Conservation (phyloP, 2,329 filamentous ascomycete genomes). For the Calonectria fujianensis region DNA sequence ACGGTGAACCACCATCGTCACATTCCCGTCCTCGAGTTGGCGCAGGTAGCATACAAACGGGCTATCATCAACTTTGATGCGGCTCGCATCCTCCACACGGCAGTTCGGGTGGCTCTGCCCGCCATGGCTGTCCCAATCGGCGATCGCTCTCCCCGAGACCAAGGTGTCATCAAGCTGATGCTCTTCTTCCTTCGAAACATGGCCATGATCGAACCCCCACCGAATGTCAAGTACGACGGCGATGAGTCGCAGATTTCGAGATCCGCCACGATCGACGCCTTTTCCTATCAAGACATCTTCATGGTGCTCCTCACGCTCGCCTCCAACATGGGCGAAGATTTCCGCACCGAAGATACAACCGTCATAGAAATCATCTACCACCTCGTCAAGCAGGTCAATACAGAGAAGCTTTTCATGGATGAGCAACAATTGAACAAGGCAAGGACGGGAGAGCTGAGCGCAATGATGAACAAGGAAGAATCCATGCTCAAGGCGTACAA, state of each 20-base stretch:
- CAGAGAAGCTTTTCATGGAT: slow-evolving; percentile 89
- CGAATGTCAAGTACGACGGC: slow-evolving; percentile 84
- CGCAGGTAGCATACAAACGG: slow-evolving; percentile 92
- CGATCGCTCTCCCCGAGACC: slow-evolving; percentile 86
- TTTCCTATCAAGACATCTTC: slow-evolving; percentile 93
- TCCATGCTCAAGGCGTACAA: slow-evolving; percentile 87
- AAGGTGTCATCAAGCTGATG: slow-evolving; percentile 93
- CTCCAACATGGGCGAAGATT: slow-evolving; percentile 96
- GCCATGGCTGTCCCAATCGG: slow-evolving; percentile 87
- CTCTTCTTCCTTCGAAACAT: slow-evolving; percentile 94
- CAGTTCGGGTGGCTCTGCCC: slow-evolving; percentile 87
- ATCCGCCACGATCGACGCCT: slow-evolving; percentile 90
- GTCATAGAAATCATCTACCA: slow-evolving; percentile 95
- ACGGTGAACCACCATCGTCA: slow-evolving; percentile 96
- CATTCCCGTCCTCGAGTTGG: slow-evolving; percentile 89
- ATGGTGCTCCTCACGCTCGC: slow-evolving; percentile 89
- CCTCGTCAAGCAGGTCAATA: slow-evolving; percentile 90
- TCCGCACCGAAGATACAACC: slow-evolving; percentile 90
- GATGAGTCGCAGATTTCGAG: slow-evolving; percentile 93
- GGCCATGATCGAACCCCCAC: slow-evolving; percentile 86
- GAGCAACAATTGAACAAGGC: slow-evolving; percentile 81
- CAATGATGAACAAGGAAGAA: slow-evolving; percentile 87
- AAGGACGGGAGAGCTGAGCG: slow-evolving; percentile 83
- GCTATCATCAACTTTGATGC: slow-evolving; percentile 89
- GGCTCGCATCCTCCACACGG: slow-evolving; percentile 85